Evolutionary conservation across 2,329 filamentous ascomycete genomes (phyloP).

Genomic region (Ascochyta fabae): DNA sequence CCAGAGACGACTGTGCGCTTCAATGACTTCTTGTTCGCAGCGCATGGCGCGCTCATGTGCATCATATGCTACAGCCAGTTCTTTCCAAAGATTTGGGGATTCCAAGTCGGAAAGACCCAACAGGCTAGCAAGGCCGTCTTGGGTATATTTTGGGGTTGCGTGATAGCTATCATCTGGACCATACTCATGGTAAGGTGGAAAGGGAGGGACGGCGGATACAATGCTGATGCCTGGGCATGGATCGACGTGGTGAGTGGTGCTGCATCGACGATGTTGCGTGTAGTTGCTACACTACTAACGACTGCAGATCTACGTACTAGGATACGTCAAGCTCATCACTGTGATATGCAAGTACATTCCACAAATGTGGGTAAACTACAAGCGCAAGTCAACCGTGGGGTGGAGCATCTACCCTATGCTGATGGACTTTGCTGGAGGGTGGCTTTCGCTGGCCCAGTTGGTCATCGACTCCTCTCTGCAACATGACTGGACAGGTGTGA

Average conservation of each 20-base stretch:
- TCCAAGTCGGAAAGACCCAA: constrained; percentile 64
- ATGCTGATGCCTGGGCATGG: constrained; percentile 64
- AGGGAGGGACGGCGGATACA: constrained; percentile 53
- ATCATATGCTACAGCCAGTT: constrained; percentile 80
- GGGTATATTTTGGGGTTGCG: constrained; percentile 72
- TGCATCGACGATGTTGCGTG: background rate
- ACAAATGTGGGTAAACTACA: constrained; percentile 72
- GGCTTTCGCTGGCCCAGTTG: constrained; percentile 82
- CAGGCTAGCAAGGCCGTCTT: constrained; percentile 67
- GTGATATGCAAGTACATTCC: constrained; percentile 94
- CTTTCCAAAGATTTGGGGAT: constrained; percentile 75
- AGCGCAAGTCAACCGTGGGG: constrained; percentile 81
- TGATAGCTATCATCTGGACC: constrained; percentile 62
- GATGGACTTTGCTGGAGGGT: constrained; percentile 80
- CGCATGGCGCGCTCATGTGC: constrained; percentile 78
- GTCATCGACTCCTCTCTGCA: constrained; percentile 84
- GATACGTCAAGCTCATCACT: constrained; percentile 87
- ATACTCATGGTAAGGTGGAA: constrained; percentile 53
- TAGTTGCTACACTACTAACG: constrained; percentile 3
- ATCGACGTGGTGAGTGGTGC: constrained; percentile 63
- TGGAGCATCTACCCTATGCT: constrained; percentile 88
- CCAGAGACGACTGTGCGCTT: constrained; percentile 82
- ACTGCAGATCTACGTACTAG: constrained; percentile 67
- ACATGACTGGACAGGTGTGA: constrained; percentile 87
- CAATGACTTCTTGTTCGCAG: constrained; percentile 89